Base-by-base conservation (phyloP, 2,329 filamentous ascomycete genomes). In the Teratosphaeriaceae sp. region DNA sequence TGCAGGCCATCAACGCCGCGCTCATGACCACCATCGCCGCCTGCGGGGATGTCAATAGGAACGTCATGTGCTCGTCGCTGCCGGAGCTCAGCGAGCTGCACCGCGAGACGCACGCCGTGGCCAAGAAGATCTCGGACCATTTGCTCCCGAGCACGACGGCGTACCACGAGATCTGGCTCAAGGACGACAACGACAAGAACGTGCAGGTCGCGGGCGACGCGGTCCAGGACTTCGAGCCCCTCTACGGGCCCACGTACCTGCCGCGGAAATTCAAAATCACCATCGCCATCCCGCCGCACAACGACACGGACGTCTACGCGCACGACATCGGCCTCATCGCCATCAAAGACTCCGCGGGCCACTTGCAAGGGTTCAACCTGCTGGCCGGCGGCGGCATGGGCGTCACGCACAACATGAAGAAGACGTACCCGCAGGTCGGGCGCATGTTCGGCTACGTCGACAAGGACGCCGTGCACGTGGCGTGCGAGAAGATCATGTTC, bases 211-310 rank as follows among this genome's bases (percentile, higher is more conserved):
- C 86, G 15, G 92, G 92, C 50, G 85, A 97, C 60, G 90, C 90
- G 9, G 74, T 97, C 22, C 87, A 95, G 60, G 92, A 98, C 66
- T 87, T 90, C 55, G 92, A 98, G 72, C 92, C 92, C 8, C 72
- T 98, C 15, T 98, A 98, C 58, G 92, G 92, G 2, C 87, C 90
- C 29, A 95, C 90, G 1, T 98, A 98, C 65, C 78, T 98, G 27
- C 92, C 92, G 36, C 80, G 92, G 68, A 98, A 98, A 74, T 98
- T 98, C 77, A 98, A 98, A 79, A 94, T 98, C 63, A 97, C 92
- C 38, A 96, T 98, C 59, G 92, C 88, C 45, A 88, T 97, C 45
- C 92, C 92, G 47, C 92, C 92, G 21, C 86, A 97, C 75, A 98
- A 98, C 60, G 90, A 98, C 65, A 96, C 90, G 2, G 90, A 98